Evolutionary conservation across 352 stramenopile genomes (phyloP).

Genomic region (Phytophthora chlamydospora): DNA sequence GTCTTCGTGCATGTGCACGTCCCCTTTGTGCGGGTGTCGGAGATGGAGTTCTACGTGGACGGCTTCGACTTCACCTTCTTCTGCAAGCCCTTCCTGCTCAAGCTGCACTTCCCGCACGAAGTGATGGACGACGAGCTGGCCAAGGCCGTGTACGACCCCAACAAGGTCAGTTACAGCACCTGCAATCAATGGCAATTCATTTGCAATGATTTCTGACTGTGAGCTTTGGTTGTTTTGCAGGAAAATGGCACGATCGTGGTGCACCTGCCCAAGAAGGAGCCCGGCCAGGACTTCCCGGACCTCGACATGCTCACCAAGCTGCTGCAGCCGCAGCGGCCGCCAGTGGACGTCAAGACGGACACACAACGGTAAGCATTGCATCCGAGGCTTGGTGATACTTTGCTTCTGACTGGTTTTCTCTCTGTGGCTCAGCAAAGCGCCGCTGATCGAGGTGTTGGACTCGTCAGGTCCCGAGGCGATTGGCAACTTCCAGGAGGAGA

Average conservation of each 20-base stretch:
- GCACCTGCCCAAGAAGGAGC: slow-evolving; percentile 90
- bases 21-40: slow-evolving; percentile 90
- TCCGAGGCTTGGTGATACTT: not conserved
- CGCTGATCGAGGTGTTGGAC: slow-evolving; percentile 86
- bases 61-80: slow-evolving; percentile 93
- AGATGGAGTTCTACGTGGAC: slow-evolving; percentile 94
- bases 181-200: not conserved
- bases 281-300: slow-evolving; percentile 90
- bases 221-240: slow-evolving; percentile 32
- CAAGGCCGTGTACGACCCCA: slow-evolving; percentile 92
- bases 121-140: slow-evolving; percentile 90
- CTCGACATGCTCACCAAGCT: slow-evolving; percentile 94
- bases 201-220: slow-evolving; percentile 7
- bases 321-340: slow-evolving; percentile 68
- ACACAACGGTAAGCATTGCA: slow-evolving; percentile 35
- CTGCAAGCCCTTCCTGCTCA: slow-evolving; percentile 98
- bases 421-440: slow-evolving; percentile 41
- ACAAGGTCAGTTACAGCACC: slow-evolving; percentile 56
- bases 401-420: not conserved
- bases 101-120: slow-evolving; percentile 92
- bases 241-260: slow-evolving; percentile 94
- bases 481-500: slow-evolving; percentile 37
- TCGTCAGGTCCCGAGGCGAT: slow-evolving; percentile 35
- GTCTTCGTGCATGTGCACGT: slow-evolving; percentile 90
- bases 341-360: slow-evolving; percentile 40